Percentiles rank a stretch among this genome's conserved stretches.
phyloP scores from a whole-genome alignment of 441 rosid species.

The Adansonia grandidieri region DNA sequence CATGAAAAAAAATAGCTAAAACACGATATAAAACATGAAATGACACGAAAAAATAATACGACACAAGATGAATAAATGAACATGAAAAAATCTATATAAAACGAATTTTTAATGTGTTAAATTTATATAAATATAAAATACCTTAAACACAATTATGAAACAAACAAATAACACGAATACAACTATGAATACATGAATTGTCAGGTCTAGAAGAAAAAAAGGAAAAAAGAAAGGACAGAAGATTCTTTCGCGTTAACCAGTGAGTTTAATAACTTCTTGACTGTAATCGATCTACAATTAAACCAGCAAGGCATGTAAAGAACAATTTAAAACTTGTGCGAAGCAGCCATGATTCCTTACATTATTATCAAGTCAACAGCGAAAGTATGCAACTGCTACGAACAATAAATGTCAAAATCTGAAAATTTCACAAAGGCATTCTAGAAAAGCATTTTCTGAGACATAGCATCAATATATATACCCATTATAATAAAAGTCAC shows the following conservation, averaged over 20 bases:
- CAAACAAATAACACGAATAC: too few species aligned
- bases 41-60: too few species aligned
- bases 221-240: background rate
- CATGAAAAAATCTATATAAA: too few species aligned
- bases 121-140: too few species aligned
- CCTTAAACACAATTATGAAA: too few species aligned
- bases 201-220: too few species aligned
- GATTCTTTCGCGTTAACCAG: background rate
- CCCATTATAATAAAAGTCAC: constrained; percentile 25
- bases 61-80: too few species aligned
- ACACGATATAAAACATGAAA: too few species aligned
- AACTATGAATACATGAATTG: too few species aligned
- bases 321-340: background rate
- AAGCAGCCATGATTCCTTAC: background rate
- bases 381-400: constrained; percentile 10
- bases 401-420: constrained; percentile 18
- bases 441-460: constrained; percentile 15
- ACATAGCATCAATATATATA: constrained; percentile 19
- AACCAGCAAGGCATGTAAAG: constrained; percentile 10
- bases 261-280: background rate
- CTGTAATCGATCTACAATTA: background rate
- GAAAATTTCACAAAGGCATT: constrained; percentile 18
- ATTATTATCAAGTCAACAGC: constrained; percentile 21
- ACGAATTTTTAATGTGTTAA: too few species aligned
- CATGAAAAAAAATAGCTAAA: too few species aligned